phyloP scores from a whole-genome alignment of 176 grass and related monocot species.

The Luzula sylvatica region DNA sequence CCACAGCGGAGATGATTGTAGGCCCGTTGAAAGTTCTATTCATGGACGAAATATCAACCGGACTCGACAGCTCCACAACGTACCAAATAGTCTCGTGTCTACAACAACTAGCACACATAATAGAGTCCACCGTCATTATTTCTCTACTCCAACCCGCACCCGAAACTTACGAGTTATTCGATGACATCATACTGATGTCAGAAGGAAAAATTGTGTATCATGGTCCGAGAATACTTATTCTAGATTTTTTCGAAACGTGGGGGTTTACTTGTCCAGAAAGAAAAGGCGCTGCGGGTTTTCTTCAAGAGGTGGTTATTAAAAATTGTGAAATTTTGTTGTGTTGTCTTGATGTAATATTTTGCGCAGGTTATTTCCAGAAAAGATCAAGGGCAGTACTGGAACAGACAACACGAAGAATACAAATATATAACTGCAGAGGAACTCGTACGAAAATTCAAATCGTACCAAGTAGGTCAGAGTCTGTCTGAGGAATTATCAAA shows the following conservation, averaged over 20 bases:
- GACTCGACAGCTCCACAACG: slow-evolving; percentile 73
- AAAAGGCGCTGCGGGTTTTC: slow-evolving; percentile 63
- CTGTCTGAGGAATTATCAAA: slow-evolving; percentile 33
- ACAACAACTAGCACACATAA: slow-evolving; percentile 59
- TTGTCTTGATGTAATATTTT: too few species aligned
- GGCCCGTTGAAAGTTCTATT: slow-evolving; percentile 65
- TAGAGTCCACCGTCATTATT: slow-evolving; percentile 44
- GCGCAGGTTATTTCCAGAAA: slow-evolving; percentile 57
- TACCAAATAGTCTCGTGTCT: slow-evolving; percentile 74
- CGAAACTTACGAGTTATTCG: slow-evolving; percentile 74
- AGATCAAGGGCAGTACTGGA: slow-evolving; percentile 75
- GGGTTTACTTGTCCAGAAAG: slow-evolving; percentile 71
- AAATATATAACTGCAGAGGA: slow-evolving; percentile 47
- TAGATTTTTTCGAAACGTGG: slow-evolving; percentile 59
- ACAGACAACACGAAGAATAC: slow-evolving; percentile 19
- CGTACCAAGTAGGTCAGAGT: slow-evolving; percentile 31
- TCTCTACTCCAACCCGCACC: slow-evolving; percentile 75
- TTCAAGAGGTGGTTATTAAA: slow-evolving; percentile 77
- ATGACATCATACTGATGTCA: slow-evolving; percentile 80
- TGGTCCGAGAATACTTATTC: slow-evolving; percentile 34
- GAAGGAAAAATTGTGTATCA: slow-evolving; percentile 74
- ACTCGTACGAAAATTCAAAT: slow-evolving; percentile 37
- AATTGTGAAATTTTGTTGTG: too few species aligned
- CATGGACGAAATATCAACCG: slow-evolving; percentile 96
- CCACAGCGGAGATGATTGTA: slow-evolving; percentile 82